Evolutionary conservation across 805 yeast species (phyloP), one percentile per base, ranked within the genome.

Genomic region (Candida tammaniensis): DNA sequence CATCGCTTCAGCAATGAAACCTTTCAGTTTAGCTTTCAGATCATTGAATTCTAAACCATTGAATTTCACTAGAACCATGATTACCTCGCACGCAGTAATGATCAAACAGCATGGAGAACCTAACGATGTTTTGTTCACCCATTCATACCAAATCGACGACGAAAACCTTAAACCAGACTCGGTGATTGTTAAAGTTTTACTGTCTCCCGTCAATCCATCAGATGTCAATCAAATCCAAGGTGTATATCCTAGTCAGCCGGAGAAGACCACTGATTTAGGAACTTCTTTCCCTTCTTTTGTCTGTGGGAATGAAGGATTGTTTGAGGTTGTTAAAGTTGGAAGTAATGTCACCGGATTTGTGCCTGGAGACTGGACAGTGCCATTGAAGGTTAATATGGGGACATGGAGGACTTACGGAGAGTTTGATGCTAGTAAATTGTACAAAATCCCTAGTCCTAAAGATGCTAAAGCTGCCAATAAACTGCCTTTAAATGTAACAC

Each of bases 221-320:
- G 73, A 67, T 41, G 64, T 67, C 50, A 67, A 67, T 47, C 73
- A 67, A 44, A 60, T 67, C 32, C 70, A 67, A 46, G 73, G 73
- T 7, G 72, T 67, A 2, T 67, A 67, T 42, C 73, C 73, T 4
- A 59, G 67, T 18, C 65, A 63, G 43, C 72, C 73, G 4, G 76
- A 68, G 26, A 69, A 79, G 37, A 67, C 73, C 17, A 65, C 57
- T 33, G 77, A 59, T 30, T 78, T 74, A 38, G 78, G 79, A 6
- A 75, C 86, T 1, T 57, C 54, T 4, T 43, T 40, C 5, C 89
- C 94, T 3, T 63, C 78, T 7, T 94, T 95, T 4, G 81, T 87
- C 30, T 87, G 89, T 23, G 98, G 98, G 35, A 93, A 93, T 55
- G 98, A 91, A 61, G 98, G 96, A 15, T 73, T 86, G 8, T 89